These are phyloP conservation scores for Apodospora peruviana DNA, from an alignment of 495 filamentous ascomycete species.

Conservation along the genomic window DNA sequence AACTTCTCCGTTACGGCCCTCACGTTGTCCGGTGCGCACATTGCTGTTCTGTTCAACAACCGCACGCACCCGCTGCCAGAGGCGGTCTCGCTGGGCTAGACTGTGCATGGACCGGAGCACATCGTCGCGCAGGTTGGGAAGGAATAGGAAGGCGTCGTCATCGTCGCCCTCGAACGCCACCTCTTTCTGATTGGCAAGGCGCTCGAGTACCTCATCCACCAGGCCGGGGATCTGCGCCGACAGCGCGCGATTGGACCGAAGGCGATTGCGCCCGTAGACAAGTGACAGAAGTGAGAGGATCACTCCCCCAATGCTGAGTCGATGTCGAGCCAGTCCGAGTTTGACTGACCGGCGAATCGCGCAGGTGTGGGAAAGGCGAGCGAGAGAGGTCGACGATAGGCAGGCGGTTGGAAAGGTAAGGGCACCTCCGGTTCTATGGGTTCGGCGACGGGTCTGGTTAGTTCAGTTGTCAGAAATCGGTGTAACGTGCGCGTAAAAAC, in stretches of 20 bases:
- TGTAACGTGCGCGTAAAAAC: conserved; percentile 10
- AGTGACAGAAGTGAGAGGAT: conserved; percentile 42
- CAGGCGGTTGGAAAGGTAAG: conserved; percentile 45
- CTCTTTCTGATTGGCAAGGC: conserved; percentile 75
- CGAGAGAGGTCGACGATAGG: conserved; percentile 71
- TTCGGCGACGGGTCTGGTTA: conserved; percentile 70
- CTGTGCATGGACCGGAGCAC: conserved; percentile 78
- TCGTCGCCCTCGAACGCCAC: conserved; percentile 61
- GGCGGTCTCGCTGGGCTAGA: conserved; percentile 60
- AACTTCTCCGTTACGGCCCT: conserved; percentile 79
- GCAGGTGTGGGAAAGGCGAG: conserved; percentile 81
- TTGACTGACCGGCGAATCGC: conserved; percentile 82
- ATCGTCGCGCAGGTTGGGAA: conserved; percentile 87
- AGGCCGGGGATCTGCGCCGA: conserved; percentile 68
- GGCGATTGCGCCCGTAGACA: conserved; percentile 52
- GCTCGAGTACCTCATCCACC: conserved; percentile 74
- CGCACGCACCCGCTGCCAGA: conserved; percentile 75
- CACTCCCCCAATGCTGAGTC: conserved; percentile 81
- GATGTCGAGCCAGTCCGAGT: conserved; percentile 90
- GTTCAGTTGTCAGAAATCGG: conserved; percentile 44
- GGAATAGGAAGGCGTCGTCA: conserved; percentile 70
- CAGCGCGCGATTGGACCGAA: conserved; percentile 53
- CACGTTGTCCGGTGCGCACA: conserved; percentile 76
- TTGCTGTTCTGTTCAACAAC: conserved; percentile 94
- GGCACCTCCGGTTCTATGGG: conserved; percentile 68